Conservation (phyloP, 2,329 filamentous ascomycete species). For the Aspergillus cejpii region DNA sequence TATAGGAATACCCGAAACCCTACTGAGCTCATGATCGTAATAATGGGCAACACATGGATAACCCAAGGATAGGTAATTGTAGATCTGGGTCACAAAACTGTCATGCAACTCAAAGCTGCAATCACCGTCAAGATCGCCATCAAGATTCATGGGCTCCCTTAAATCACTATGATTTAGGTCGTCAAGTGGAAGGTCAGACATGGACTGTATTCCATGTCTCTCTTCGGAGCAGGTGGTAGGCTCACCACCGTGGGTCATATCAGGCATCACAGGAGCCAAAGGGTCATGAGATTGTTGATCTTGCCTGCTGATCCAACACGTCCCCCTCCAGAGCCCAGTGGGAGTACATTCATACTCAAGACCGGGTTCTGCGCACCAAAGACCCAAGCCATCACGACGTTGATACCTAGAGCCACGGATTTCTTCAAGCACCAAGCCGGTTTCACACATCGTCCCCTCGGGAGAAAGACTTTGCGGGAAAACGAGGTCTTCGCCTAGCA, state of each 20-base stretch:
- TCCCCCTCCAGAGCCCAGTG: conserved; percentile 41
- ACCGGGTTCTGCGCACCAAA: conserved; percentile 70
- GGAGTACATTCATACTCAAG: conserved; percentile 32
- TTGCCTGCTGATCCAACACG: conserved; percentile 27
- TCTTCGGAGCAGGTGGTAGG: neutral
- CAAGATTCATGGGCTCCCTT: conserved; percentile 25
- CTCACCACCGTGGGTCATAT: conserved; percentile 9
- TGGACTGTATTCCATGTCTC: neutral
- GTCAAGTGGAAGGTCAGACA: neutral
- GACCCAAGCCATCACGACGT: conserved; percentile 50
- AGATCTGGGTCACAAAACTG: conserved; percentile 85
- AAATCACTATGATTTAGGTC: conserved; percentile 13
- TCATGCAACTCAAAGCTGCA: conserved; percentile 67
- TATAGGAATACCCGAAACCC: conserved; percentile 65
- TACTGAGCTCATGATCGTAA: conserved; percentile 78
- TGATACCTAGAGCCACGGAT: conserved; percentile 46
- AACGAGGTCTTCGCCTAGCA: conserved; percentile 74
- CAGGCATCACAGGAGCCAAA: conserved; percentile 23
- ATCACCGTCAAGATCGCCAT: conserved; percentile 42
- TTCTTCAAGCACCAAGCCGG: conserved; percentile 57
- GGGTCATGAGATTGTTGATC: conserved; percentile 8
- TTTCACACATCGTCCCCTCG: conserved; percentile 75
- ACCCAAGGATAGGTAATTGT: conserved; percentile 90
- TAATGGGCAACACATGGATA: conserved; percentile 78
- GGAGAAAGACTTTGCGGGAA: conserved; percentile 81